These are phyloP conservation scores for Fusarium musae DNA, from an alignment of 2,329 filamentous ascomycete genomes.

Conservation along the genomic window DNA sequence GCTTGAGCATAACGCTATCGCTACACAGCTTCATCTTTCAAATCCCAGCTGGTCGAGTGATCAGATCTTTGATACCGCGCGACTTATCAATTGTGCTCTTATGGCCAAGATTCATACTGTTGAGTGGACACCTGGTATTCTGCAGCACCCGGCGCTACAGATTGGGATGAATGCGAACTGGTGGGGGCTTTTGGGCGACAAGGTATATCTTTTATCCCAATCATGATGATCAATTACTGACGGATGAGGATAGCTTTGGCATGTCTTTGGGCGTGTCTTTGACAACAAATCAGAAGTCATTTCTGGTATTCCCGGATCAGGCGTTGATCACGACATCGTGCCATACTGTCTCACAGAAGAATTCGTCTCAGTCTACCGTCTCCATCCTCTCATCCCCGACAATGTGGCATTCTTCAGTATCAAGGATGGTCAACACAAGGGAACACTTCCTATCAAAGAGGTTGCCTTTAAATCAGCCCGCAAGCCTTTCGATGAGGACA, in stretches of 20 bases:
- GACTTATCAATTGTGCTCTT: slow-evolving; percentile 20
- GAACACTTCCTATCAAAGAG: slow-evolving; percentile 7
- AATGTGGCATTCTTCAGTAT: slow-evolving; percentile 21
- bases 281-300: slow-evolving; percentile 27
- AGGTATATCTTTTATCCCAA: not conserved
- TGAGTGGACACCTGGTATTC: slow-evolving; percentile 29
- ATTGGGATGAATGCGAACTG: slow-evolving; percentile 29
- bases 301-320: slow-evolving; percentile 23
- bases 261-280: slow-evolving; percentile 10
- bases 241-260: not conserved
- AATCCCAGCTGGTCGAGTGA: slow-evolving; percentile 21
- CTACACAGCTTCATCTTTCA: slow-evolving; percentile 19
- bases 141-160: slow-evolving; percentile 15
- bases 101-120: slow-evolving; percentile 31
- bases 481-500: not conserved
- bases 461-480: slow-evolving; percentile 19
- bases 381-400: slow-evolving; percentile 16
- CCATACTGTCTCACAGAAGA: slow-evolving; percentile 24
- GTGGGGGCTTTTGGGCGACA: slow-evolving; percentile 25
- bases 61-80: slow-evolving; percentile 8
- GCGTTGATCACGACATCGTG: slow-evolving; percentile 5
- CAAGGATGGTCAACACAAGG: slow-evolving; percentile 8
- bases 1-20: slow-evolving; percentile 25
- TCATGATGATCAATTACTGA: no score
- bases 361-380: slow-evolving; percentile 26